Percentiles rank a stretch among this genome's conserved stretches.
Evolutionary conservation across 2,329 filamentous ascomycete species (phyloP).

Genomic region (Albifimbria verrucaria): DNA sequence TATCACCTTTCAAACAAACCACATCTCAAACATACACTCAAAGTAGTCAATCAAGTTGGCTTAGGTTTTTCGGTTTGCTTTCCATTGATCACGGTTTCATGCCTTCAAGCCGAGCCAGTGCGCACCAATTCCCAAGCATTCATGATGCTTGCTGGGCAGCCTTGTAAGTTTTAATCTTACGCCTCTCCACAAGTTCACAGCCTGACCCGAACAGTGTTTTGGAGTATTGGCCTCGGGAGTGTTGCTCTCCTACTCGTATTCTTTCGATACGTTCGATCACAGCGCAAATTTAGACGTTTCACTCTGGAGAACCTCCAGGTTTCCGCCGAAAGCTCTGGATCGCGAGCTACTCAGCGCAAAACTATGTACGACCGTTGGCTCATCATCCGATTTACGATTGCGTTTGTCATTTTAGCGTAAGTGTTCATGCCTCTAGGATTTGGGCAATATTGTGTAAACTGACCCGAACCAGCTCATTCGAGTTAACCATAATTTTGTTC

Average conservation of each 20-base stretch:
- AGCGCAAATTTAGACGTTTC: background rate
- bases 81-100: background rate
- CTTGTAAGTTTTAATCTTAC: background rate
- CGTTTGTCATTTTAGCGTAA: conserved; percentile 37
- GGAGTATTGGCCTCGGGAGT: conserved; percentile 1
- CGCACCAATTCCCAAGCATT: background rate
- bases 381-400: conserved; percentile 40
- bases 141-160: background rate
- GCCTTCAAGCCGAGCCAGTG: background rate
- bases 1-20: background rate
- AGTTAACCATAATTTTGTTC: conserved; percentile 34
- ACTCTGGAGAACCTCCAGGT: background rate
- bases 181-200: background rate
- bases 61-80: background rate
- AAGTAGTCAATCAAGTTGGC: background rate
- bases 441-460: background rate
- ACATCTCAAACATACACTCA: background rate
- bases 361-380: conserved; percentile 43
- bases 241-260: background rate
- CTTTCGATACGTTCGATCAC: background rate
- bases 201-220: background rate
- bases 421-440: conserved; percentile 6
- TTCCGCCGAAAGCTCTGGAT: background rate
- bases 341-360: conserved; percentile 7
- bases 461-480: conserved; percentile 26